Base-by-base conservation (phyloP, 495 filamentous ascomycete genomes). In the Aspergillus mulundensis region DNA sequence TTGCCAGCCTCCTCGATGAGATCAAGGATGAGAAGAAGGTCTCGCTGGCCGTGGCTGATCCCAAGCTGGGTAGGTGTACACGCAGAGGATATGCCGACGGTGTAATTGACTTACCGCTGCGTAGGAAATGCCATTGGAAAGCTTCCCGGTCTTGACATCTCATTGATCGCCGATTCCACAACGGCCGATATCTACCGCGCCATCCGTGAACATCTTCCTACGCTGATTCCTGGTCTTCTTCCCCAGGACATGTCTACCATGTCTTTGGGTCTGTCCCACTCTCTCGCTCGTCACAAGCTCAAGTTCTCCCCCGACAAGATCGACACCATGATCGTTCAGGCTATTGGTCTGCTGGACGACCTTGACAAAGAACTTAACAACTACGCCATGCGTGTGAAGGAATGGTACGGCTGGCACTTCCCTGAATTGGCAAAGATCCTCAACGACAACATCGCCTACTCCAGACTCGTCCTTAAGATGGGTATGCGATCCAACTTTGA, bases 401-500 rank as follows among this genome's bases (percentile, higher is more conserved):
- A 99, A 73, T 99, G 94, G 94, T 99, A 99, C 65, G 94, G 94
- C 54, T 99, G 94, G 94, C 95, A 97, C 75, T 99, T 97, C 78
- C 94, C 94, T 20, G 94, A 99, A 75, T 81, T 99, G 81, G 91
- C 87, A 57, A 88, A 89, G 70, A 97, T 97, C 67, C 81, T 99
- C 60, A 95, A 96, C 70, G 94, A 99, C 81, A 99, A 99, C 73
- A 75, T 97, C 50, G 95, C 95, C 54, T 97, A 97, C 66, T 82
- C 94, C 52, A 82, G 84, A 47, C 83, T 97, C 47, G 91, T 97
- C 55, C 75, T 93, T 51, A 81, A 83, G 61, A 88, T 96, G 81
- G 94, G 94, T 59, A 87, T 95, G 83, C 85, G 94, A 50, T 77
- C 82, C 50, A 89, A 89, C 66, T 87, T 84, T 52, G 76, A 83